A percentile compares a stretch with the other conserved stretches of the same genome.
These are phyloP conservation scores for Trichoderma sp. DNA, from an alignment of 2,329 filamentous ascomycete genomes.

Conservation along the genomic window DNA sequence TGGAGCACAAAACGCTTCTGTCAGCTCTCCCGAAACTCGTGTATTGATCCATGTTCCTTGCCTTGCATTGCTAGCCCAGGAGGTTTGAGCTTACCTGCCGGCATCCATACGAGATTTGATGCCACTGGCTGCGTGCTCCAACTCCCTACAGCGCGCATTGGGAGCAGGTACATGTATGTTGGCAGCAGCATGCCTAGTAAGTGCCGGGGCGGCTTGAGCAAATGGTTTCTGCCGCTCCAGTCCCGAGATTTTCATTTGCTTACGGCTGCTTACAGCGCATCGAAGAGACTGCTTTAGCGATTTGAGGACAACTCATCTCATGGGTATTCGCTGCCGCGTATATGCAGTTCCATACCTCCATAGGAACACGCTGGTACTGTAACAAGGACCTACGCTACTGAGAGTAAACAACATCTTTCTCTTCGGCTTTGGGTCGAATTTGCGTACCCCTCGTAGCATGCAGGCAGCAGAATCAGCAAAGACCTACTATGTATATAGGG, in stretches of 20 bases:
- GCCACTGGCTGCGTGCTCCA: background rate
- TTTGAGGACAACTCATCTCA: background rate
- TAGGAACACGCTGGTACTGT: background rate
- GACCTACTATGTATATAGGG: background rate
- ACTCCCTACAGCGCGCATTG: background rate
- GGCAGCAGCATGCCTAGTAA: background rate
- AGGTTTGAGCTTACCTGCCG: background rate
- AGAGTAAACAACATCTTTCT: background rate
- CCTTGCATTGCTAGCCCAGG: background rate
- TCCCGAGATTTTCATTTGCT: background rate
- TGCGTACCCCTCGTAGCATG: background rate
- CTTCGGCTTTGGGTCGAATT: background rate
- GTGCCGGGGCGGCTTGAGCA: background rate
- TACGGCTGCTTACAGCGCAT: background rate
- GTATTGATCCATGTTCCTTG: background rate
- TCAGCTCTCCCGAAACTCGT: background rate
- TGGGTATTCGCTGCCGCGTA: background rate
- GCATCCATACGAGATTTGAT: background rate
- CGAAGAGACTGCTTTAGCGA: background rate
- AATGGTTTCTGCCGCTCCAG: background rate
- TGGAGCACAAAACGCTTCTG: conserved; percentile 14
- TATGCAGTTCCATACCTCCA: background rate
- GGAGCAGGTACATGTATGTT: background rate
- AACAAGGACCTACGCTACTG: background rate
- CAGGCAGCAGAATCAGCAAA: background rate